Base-by-base conservation (phyloP, 441 rosid genomes). In the Macaranga tanarius region DNA sequence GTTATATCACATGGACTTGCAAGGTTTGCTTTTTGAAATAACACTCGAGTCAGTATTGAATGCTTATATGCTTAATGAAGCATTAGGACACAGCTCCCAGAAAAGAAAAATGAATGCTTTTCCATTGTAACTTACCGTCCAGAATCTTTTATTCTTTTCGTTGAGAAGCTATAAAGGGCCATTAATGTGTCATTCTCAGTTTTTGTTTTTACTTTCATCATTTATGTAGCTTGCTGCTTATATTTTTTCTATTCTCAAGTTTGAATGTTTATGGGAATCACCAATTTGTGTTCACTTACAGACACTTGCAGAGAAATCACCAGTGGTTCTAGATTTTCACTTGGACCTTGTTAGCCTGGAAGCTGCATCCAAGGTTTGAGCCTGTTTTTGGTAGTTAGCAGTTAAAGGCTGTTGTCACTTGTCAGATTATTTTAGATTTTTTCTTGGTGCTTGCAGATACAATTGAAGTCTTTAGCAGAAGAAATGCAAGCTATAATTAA, bases 401-500 rank as follows among this genome's bases (percentile, higher is more conserved):
- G 19, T 58, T 63, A 52, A 57, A 40, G 20, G 45, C n/a, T 73
- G 42, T 58, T 47, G 40, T 73, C 40, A 59, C 38, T 60, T 47
- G 40, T 74, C 42, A 59, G 56, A 57, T 69, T 54, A 68, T 69
- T 58, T 68, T 48, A 63, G 55, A 73, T 25, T 65, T 48, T 67
- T 28, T 76, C 40, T 67, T 75, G 25, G 26, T 69, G 42, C 60
- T 76, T 80, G 83, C 88, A 96, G 98, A 92, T 92, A 87, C 99
- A 93, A 90, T 66, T 96, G 89, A 93, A 93, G 81, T 86, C 94
- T 42, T 82, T 95, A 77, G 98, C 98, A 16, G 99, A 93, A 74
- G 99, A 95, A 90, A 95, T 95, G 99, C 98, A 95, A 85, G 97
- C 98, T 73, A 89, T 95, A 73, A 92, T 86, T 80, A 96, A 92